Percentiles rank a stretch among this genome's conserved stretches.
These are phyloP conservation scores for Corinectria fuckeliana DNA, from an alignment of 2,329 filamentous ascomycete species.

Conservation along the genomic window DNA sequence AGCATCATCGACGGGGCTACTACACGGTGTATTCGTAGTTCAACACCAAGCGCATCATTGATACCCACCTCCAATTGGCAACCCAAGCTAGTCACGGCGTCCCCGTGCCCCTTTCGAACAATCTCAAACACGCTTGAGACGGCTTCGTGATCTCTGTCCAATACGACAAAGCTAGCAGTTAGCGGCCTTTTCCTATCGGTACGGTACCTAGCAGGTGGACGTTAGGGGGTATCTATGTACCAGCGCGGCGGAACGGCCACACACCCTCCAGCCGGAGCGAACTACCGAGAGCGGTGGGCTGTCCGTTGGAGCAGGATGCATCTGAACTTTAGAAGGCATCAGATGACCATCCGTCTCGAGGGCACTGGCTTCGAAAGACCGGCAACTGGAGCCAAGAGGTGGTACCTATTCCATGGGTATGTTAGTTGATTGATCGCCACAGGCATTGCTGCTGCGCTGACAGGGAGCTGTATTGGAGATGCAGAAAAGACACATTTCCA, in stretches of 20 bases:
- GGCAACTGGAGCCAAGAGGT: slow-evolving; percentile 27
- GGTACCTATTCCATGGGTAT: slow-evolving; percentile 18
- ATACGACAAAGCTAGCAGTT: slow-evolving; percentile 25
- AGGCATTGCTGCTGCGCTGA: slow-evolving; percentile 10
- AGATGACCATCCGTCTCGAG: slow-evolving; percentile 23
- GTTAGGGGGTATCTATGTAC: no score
- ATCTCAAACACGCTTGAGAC: slow-evolving; percentile 38
- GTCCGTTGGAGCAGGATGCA: slow-evolving; percentile 12
- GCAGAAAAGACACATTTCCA: slow-evolving; percentile 5
- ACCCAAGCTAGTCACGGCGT: slow-evolving; percentile 34
- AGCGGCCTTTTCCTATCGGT: slow-evolving; percentile 28
- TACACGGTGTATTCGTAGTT: no score
- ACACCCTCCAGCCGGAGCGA: slow-evolving; percentile 26
- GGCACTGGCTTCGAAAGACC: neutral
- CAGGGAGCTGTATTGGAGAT: neutral
- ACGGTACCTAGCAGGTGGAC: no score
- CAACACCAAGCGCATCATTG: neutral
- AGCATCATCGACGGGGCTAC: neutral
- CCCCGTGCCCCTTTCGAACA: slow-evolving; percentile 27
- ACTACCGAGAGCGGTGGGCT: slow-evolving; percentile 31
- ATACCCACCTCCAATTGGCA: slow-evolving; percentile 21
- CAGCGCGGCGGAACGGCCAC: slow-evolving; percentile 32
- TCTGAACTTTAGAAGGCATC: slow-evolving; percentile 28
- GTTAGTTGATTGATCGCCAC: slow-evolving; percentile 14
- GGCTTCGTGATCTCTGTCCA: slow-evolving; percentile 26